phyloP scores from a whole-genome alignment of 805 yeast species.

The Blastobotrys peoriensis region DNA sequence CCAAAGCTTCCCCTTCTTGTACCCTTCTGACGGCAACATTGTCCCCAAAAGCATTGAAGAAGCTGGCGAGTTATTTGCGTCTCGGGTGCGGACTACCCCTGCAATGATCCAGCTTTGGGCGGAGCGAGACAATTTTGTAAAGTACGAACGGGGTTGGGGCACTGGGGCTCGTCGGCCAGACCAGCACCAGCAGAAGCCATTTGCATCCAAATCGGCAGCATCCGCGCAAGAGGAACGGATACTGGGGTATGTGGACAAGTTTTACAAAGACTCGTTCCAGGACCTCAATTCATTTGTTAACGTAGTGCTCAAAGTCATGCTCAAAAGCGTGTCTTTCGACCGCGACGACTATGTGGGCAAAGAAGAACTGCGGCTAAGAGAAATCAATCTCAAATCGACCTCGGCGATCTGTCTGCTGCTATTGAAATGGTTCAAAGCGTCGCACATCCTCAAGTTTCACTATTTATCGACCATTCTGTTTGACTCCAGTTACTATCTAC shows the following conservation, averaged over 20 bases:
- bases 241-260: conserved; percentile 51
- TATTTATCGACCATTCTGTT: conserved; percentile 63
- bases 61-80: conserved; percentile 62
- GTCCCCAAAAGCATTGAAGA: conserved; percentile 75
- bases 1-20: conserved; percentile 59
- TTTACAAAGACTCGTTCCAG: conserved; percentile 49
- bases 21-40: conserved; percentile 43
- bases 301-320: conserved; percentile 59
- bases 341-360: conserved; percentile 9
- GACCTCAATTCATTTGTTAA: conserved; percentile 57
- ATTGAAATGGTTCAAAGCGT: conserved; percentile 70
- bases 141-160: conserved; percentile 63
- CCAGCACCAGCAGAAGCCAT: not conserved
- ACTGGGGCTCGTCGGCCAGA: conserved; percentile 24
- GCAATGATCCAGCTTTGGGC: conserved; percentile 65
- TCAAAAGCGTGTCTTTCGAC: conserved; percentile 37
- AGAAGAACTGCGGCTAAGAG: conserved; percentile 45
- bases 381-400: conserved; percentile 53
- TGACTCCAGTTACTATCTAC: conserved; percentile 56
- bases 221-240: conserved; percentile 30
- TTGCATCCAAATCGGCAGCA: not conserved
- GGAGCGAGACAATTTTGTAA: conserved; percentile 64
- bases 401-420: conserved; percentile 48
- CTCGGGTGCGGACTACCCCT: conserved; percentile 59
- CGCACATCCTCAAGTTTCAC: conserved; percentile 75